Evolutionary conservation across 2,329 filamentous ascomycete genomes (phyloP), one percentile per base, ranked within the genome.

Genomic region (Monosporascus sp.): DNA sequence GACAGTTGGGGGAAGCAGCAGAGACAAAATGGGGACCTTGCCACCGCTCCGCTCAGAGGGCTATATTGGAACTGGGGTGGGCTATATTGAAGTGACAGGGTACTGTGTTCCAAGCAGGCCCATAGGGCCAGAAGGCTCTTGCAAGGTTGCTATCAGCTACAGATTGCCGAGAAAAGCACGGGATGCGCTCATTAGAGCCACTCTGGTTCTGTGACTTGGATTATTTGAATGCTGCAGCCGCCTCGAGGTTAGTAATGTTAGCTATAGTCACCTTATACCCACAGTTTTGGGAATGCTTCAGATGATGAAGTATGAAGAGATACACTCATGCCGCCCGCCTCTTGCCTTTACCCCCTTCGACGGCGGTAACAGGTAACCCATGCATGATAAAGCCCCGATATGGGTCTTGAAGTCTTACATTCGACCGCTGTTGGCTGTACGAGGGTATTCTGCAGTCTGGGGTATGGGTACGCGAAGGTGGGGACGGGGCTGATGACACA

Each of bases 31-130:
- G 58, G 61, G 60, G 60, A 58, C 61, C 59, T 57, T 60, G 58
- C 58, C 55, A 62, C 57, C 57, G 54, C 65, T 68, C 65, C 65
- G 63, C 65, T 68, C 56, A 60, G 64, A 63, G 64, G 66, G 64
- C 60, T 68, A 68, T 68, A 68, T 55, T 59, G 50, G 58, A 58
- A 64, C 65, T 58, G 59, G 66, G 66, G 66, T 66, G 55, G 58
- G 62, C 57, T 68, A 69, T 69, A 69, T 60, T 62, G 66, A 57
- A 55, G 60, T 60, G 62, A 58, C 57, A 59, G 62, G 65, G 60
- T 67, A 58, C 58, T 63, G 57, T 57, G 60, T 65, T 66, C 63
- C 64, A 51, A 61, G 63, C 63, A 65, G 64, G 61, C 59, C 64
- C 65, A 68, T 68, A 68, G 65, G 65, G 65, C 63, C 55, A 60